A percentile compares a stretch with the other conserved stretches of the same genome.
Evolutionary conservation across 306 rosid species (phyloP).

Genomic region (Lathyrus oleraceus): DNA sequence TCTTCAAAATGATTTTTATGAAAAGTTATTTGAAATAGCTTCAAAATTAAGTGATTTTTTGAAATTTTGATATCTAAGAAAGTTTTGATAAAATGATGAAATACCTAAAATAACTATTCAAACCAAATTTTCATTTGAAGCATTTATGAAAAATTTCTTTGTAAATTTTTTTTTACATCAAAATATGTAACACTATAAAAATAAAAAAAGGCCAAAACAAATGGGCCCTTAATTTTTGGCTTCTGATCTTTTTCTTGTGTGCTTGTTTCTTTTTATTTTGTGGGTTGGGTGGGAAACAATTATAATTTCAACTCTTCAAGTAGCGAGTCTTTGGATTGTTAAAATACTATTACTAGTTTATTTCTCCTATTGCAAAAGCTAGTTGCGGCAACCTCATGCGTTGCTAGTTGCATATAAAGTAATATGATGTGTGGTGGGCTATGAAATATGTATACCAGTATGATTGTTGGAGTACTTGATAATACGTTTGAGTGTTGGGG

Average conservation of each 20-base stretch:
- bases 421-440: slow-evolving; percentile 28
- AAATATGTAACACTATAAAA: too few relatives aligned
- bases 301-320: background rate
- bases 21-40: too few relatives aligned
- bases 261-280: background rate
- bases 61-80: too few relatives aligned
- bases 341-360: background rate
- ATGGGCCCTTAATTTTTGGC: background rate
- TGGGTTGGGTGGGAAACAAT: background rate
- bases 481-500: background rate
- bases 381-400: slow-evolving; percentile 11
- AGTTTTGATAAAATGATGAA: too few relatives aligned
- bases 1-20: too few relatives aligned
- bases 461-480: background rate
- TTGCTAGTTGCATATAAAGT: slow-evolving; percentile 11
- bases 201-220: too few relatives aligned
- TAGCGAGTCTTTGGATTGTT: background rate
- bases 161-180: too few relatives aligned
- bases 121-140: too few relatives aligned
- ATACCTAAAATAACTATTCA: too few relatives aligned
- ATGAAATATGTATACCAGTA: background rate
- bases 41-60: too few relatives aligned
- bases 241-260: background rate
- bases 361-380: slow-evolving; percentile 9
- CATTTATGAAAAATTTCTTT: too few relatives aligned